Evolutionary conservation across 169 alveolate genomes (phyloP), one percentile per base, ranked within the genome.

Genomic region (Cystoisospora suis): DNA sequence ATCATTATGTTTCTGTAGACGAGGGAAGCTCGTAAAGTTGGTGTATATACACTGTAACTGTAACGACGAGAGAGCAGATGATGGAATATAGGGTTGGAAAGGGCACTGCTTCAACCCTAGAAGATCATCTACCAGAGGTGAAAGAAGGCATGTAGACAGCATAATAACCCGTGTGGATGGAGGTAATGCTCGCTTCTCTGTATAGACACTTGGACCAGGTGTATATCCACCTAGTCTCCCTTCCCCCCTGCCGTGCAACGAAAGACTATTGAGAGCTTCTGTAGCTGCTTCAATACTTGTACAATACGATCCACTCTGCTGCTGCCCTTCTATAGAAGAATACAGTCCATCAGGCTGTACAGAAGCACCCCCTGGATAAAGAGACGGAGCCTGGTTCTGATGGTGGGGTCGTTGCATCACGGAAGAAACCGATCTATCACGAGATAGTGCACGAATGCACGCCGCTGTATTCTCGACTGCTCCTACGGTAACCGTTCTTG

Each of bases 31-130:
- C 56, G 47, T 5, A 38, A 72, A 15, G 56, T 72, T 72, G 83
- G 42, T 72, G 83, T 72, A 72, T 6, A 72, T 72, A 17, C 83
- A 72, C 83, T 72, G 83, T 29, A 72, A 53, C 83, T 72, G 83
- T 0, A 72, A 53, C 3, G 83, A 72, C n/a, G 83, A 72, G 83
- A 72, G 83, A 5, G 83, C 83, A 17, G 83, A 72, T n/a, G 83
- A 72, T 20, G 83, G 83, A 3, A 72, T 20, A 53, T 72, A 72
- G 38, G 83, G 83, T 56, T 72, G 83, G 32, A 72, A 72, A 0
- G 58, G 56, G 29, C 47, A 38, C 83, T 72, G 83, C 3, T 17
- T 1, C 83, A 72, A 38, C 7, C 83, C 83, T 56, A 72, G 53
- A 15, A 72, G 56, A 53, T 72, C 83, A n/a, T 72, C 83, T 6